Conservation (phyloP, 1,139 yeast species). For the Yamadazyma atmosphaerica region DNA sequence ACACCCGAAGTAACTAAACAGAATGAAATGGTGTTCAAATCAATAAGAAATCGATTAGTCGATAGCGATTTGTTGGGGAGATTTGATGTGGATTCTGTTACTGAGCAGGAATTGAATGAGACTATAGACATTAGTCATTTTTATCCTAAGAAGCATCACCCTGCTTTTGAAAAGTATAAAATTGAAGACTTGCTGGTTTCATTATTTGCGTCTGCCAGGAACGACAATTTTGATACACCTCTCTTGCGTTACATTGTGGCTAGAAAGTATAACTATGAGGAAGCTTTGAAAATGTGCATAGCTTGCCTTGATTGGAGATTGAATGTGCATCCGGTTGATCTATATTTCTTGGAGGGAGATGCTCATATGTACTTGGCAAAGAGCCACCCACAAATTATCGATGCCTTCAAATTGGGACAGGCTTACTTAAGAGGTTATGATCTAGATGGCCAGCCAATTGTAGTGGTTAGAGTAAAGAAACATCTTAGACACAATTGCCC, state of each 20-base stretch:
- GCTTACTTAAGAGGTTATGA: conserved; percentile 69
- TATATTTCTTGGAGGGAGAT: conserved; percentile 64
- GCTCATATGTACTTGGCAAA: conserved; percentile 22
- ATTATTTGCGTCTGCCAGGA: conserved; percentile 59
- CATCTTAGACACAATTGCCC: conserved; percentile 75
- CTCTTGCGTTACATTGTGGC: conserved; percentile 69
- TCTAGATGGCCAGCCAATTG: conserved; percentile 64
- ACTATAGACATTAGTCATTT: conserved; percentile 3
- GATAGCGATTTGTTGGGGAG: conserved; percentile 2
- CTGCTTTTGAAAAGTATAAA: conserved; percentile 4
- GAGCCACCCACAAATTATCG: conserved; percentile 43
- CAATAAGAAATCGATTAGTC: conserved; percentile 3
- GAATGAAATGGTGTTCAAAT: conserved; percentile 11
- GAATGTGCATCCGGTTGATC: conserved; percentile 56
- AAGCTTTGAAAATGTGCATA: conserved; percentile 65
- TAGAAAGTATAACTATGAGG: conserved; percentile 68
- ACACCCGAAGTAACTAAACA: conserved; percentile 8
- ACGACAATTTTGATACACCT: conserved; percentile 71
- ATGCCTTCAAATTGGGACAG: conserved; percentile 56
- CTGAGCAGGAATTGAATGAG: conserved; percentile 3
- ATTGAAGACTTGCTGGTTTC: conserved; percentile 9
- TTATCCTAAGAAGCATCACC: conserved; percentile 7
- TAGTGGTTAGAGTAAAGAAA: conserved; percentile 67
- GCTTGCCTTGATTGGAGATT: conserved; percentile 70
- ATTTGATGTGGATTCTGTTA: conserved; percentile 6